These are phyloP conservation scores for Talaromyces sp. DNA, from an alignment of 2,329 filamentous ascomycete genomes.

Conservation along the genomic window DNA sequence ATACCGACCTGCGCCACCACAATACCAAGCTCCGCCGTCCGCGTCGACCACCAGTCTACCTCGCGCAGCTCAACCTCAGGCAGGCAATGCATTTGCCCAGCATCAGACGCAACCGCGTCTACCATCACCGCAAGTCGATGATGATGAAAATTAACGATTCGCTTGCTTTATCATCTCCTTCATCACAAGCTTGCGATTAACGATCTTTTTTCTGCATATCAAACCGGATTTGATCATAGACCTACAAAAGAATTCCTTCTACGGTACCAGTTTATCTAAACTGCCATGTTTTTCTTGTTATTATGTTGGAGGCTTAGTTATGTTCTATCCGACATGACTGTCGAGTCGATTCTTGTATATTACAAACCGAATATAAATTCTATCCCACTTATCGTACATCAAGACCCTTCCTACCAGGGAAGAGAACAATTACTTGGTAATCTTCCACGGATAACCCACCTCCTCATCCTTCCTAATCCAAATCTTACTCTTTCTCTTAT, in stretches of 20 bases:
- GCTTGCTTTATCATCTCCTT: background rate
- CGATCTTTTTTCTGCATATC: background rate
- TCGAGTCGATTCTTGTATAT: background rate
- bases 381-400: background rate
- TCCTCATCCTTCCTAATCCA: constrained; percentile 81
- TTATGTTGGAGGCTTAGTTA: background rate
- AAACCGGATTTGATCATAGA: constrained; percentile 11
- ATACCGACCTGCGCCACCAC: constrained; percentile 14
- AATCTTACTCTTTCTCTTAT: constrained; percentile 85
- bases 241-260: background rate
- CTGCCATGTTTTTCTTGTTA: background rate
- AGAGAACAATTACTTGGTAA: constrained; percentile 30
- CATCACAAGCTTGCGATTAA: background rate
- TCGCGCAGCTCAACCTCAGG: background rate
- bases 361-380: background rate
- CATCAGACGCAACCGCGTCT: constrained; percentile 14
- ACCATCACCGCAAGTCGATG: constrained; percentile 1
- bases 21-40: constrained; percentile 12
- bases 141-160: constrained; percentile 11
- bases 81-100: constrained; percentile 25
- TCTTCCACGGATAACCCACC: constrained; percentile 63
- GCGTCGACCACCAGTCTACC: background rate
- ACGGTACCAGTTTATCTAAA: background rate
- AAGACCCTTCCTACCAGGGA: background rate
- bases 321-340: background rate